Evolutionary conservation across 2,329 filamentous ascomycete genomes (phyloP).

Genomic region (Ascochyta clinopodiicola): DNA sequence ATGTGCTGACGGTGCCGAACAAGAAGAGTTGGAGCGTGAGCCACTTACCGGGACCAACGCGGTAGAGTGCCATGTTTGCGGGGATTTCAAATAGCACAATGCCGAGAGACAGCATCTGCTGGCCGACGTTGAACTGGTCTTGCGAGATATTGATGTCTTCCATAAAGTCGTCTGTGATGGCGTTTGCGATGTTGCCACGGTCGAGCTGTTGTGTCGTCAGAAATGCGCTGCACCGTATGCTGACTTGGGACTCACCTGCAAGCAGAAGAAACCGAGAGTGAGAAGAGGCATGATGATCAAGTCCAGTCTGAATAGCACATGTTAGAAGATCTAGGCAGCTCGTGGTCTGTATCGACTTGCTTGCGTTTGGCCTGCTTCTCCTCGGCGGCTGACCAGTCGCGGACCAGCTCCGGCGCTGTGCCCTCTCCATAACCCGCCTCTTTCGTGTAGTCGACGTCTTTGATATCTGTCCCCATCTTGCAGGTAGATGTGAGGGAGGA

Average conservation of each 20-base stretch:
- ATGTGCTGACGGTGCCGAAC: conserved; percentile 57
- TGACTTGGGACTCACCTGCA: conserved; percentile 17
- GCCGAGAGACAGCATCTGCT: conserved; percentile 73
- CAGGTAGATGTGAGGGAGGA: neutral
- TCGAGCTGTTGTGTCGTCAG: conserved; percentile 42
- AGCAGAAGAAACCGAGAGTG: conserved; percentile 43
- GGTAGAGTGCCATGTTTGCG: conserved; percentile 49
- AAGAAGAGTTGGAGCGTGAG: conserved; percentile 51
- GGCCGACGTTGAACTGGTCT: conserved; percentile 38
- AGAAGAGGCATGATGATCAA: conserved; percentile 42
- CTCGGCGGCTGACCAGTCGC: conserved; percentile 37
- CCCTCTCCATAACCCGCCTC: neutral
- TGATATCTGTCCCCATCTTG: conserved; percentile 10
- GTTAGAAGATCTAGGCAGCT: conserved; percentile 1
- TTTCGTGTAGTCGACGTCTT: conserved; percentile 15
- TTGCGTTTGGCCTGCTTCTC: conserved; percentile 42
- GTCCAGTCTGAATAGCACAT: conserved; percentile 14
- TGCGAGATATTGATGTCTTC: conserved; percentile 32
- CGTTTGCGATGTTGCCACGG: conserved; percentile 49
- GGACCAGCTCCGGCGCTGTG: conserved; percentile 3
- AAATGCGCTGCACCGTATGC: neutral
- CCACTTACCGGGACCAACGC: conserved; percentile 45
- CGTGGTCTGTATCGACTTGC: conserved; percentile 15
- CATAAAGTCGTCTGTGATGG: conserved; percentile 37
- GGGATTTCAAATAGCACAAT: conserved; percentile 67